phyloP scores from a whole-genome alignment of 2,329 filamentous ascomycete genomes.

The Aspergillus brunneoviolaceus region DNA sequence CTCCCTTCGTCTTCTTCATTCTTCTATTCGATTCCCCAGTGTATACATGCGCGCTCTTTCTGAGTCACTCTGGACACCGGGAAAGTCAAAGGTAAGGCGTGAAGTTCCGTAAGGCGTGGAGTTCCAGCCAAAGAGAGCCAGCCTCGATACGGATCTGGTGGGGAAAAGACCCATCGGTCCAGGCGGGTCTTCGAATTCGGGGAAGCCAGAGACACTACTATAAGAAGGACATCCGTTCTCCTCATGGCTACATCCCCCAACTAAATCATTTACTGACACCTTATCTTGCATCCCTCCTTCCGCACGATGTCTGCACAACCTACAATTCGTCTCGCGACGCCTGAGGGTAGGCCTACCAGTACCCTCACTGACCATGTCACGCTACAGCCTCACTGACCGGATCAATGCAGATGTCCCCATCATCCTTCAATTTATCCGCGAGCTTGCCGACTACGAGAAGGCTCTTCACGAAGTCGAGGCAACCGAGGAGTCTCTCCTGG shows the following conservation, averaged over 20 bases:
- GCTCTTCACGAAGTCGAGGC: constrained; percentile 72
- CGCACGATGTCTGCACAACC: constrained; percentile 35
- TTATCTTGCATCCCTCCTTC: background rate
- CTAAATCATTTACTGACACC: background rate
- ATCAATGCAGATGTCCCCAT: constrained; percentile 65
- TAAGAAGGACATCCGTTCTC: background rate
- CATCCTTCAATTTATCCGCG: constrained; percentile 80
- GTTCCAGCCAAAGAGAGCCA: background rate
- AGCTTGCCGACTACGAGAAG: constrained; percentile 85
- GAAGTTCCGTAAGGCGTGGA: constrained; percentile 3
- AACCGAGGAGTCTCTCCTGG: constrained; percentile 68
- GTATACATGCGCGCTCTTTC: background rate
- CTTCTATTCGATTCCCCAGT: background rate
- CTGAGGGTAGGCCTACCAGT: constrained; percentile 33
- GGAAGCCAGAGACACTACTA: background rate
- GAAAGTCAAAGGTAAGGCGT: background rate
- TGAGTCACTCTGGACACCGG: background rate
- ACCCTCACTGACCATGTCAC: background rate
- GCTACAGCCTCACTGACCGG: constrained; percentile 7
- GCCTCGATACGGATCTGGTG: background rate
- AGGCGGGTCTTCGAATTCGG: background rate
- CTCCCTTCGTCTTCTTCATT: background rate
- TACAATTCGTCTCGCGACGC: constrained; percentile 42
- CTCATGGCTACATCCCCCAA: background rate
- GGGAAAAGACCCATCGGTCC: background rate